These are phyloP conservation scores for Hyphopichia khmerensis DNA, from an alignment of 1,139 yeast species.

Conservation along the genomic window DNA sequence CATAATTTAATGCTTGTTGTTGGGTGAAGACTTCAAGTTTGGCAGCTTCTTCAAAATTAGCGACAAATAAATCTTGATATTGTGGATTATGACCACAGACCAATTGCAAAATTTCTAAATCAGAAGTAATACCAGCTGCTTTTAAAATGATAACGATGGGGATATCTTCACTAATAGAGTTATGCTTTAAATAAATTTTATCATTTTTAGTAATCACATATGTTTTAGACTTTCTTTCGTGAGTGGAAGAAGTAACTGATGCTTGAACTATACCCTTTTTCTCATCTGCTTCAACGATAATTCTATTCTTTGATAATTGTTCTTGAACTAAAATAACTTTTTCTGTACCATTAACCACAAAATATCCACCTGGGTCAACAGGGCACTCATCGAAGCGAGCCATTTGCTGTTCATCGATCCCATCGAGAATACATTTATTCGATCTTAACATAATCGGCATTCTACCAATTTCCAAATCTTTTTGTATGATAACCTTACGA, in stretches of 20 bases:
- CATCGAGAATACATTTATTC: constrained; percentile 82
- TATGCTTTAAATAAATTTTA: constrained; percentile 87
- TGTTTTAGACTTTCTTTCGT: constrained; percentile 95
- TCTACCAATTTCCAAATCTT: constrained; percentile 91
- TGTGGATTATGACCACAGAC: constrained; percentile 88
- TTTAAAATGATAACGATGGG: constrained; percentile 91
- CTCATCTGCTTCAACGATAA: constrained; percentile 95
- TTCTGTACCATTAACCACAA: constrained; percentile 96
- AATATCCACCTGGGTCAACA: constrained; percentile 97
- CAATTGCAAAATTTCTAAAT: constrained; percentile 87
- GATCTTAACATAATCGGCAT: constrained; percentile 98
- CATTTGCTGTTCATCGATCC: constrained; percentile 78
- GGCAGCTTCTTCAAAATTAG: constrained; percentile 93
- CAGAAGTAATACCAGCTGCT: constrained; percentile 94
- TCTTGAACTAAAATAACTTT: constrained; percentile 96
- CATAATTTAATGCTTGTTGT: constrained; percentile 87
- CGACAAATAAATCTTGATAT: constrained; percentile 88
- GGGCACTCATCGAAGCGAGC: constrained; percentile 93
- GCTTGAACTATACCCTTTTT: constrained; percentile 95
- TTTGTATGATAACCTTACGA: constrained; percentile 82
- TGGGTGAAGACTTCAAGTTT: constrained; percentile 85
- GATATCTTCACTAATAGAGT: constrained; percentile 90
- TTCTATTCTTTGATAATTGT: constrained; percentile 94
- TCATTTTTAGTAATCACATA: constrained; percentile 91
- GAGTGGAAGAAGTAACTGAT: constrained; percentile 95